Percentiles rank a stretch among this genome's conserved stretches.
Evolutionary conservation across 768 basidiomycete species (phyloP).

Genomic region (Termitomyces sp.): DNA sequence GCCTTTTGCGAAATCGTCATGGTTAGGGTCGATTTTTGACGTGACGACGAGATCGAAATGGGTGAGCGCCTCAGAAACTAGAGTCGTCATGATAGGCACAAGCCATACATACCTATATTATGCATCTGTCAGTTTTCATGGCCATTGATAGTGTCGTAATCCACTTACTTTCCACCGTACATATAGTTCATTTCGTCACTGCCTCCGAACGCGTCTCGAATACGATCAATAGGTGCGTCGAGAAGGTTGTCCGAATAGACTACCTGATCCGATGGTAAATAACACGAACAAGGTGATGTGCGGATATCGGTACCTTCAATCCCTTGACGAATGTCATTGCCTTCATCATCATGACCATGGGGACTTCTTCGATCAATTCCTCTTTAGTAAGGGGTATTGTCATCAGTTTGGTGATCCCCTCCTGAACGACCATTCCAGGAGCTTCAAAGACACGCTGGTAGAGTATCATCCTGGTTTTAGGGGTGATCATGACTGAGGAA

Average conservation of each 20-base stretch:
- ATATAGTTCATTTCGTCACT: slow-evolving; percentile 5
- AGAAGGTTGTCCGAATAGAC: background rate
- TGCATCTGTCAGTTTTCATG: background rate
- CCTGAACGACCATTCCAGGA: background rate
- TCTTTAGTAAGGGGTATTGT: background rate
- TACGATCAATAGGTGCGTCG: background rate
- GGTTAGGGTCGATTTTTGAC: background rate
- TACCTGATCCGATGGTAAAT: background rate
- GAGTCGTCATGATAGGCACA: background rate
- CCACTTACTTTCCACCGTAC: background rate
- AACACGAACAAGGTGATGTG: no score
- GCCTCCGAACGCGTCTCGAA: background rate
- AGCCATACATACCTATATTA: slow-evolving; percentile 2
- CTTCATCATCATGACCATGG: background rate
- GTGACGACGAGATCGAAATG: background rate
- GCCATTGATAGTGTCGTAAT: background rate
- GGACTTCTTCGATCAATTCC: background rate
- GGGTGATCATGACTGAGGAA: background rate
- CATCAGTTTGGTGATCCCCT: background rate
- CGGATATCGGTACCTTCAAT: background rate
- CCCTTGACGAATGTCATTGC: background rate
- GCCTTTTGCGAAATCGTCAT: background rate
- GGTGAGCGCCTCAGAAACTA: background rate
- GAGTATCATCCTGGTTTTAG: background rate
- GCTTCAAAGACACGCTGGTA: background rate